Evolutionary conservation across 2,329 filamentous ascomycete species (phyloP).

Genomic region (Tolypocladium pustulatum): DNA sequence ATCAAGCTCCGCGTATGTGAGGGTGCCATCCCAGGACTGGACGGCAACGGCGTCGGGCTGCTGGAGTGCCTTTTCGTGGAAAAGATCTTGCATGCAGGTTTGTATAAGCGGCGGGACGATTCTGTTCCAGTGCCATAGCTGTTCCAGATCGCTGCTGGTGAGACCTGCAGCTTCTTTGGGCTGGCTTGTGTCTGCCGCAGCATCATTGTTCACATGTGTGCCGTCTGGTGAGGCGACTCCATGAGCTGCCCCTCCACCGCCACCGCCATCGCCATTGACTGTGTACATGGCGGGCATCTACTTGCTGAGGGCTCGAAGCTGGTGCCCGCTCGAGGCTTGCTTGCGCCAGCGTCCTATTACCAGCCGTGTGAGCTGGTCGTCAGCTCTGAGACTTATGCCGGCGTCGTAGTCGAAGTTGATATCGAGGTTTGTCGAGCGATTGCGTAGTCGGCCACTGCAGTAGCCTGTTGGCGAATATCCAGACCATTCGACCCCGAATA

Average conservation of each 20-base stretch:
- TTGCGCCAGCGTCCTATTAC: not conserved
- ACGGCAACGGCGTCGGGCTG: constrained; percentile 31
- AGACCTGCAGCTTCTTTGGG: constrained; percentile 4
- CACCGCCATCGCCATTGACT: not conserved
- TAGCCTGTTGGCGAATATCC: not conserved
- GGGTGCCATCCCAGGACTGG: constrained; percentile 38
- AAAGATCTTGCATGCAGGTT: constrained; percentile 35
- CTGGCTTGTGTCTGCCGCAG: not conserved
- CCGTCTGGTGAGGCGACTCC: too few species aligned
- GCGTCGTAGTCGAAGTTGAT: not conserved
- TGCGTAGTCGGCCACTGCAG: not conserved
- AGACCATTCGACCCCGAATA: not conserved
- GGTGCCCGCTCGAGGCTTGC: not conserved
- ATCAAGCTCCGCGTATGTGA: constrained; percentile 36
- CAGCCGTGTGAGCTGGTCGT: not conserved
- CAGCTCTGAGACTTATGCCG: not conserved
- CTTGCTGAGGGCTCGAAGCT: not conserved
- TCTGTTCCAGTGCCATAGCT: constrained; percentile 36
- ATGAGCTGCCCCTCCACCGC: not conserved
- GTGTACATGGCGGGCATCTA: not conserved
- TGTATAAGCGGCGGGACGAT: constrained; percentile 27
- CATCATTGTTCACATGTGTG: not conserved
- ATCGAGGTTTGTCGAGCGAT: not conserved
- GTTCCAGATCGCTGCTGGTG: constrained; percentile 25
- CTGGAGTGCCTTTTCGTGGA: constrained; percentile 24